A percentile compares a stretch with the other conserved stretches of the same genome.
Conservation (phyloP, 768 basidiomycete genomes). For the Lactarius akahatsu region DNA sequence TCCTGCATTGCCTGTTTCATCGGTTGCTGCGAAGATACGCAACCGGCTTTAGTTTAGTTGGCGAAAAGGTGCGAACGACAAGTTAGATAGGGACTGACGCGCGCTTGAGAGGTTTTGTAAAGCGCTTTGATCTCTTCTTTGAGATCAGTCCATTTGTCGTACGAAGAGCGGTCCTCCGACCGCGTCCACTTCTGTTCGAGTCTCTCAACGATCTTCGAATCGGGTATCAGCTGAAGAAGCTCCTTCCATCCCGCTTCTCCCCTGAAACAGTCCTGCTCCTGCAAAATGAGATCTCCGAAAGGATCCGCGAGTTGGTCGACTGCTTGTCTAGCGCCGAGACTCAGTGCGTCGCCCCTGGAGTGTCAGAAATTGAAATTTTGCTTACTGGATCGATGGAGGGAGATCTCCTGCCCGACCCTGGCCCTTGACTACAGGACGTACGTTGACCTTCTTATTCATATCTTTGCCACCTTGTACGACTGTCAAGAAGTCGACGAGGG, state of each 20-base stretch:
- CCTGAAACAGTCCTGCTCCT: constrained; percentile 83
- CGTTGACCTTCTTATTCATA: constrained; percentile 77
- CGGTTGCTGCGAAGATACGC: constrained; percentile 33
- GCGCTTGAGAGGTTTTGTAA: constrained; percentile 35
- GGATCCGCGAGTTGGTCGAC: constrained; percentile 48
- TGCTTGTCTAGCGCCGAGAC: constrained; percentile 32
- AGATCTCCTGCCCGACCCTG: constrained; percentile 40
- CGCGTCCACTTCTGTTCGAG: constrained; percentile 62
- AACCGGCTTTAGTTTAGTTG: not conserved
- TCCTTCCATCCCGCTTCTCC: constrained; percentile 68
- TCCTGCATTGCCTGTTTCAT: constrained; percentile 69
- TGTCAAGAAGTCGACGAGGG: constrained; percentile 84
- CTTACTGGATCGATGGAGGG: constrained; percentile 72
- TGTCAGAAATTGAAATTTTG: constrained; percentile 2
- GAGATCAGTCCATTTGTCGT: constrained; percentile 74
- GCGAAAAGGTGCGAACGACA: constrained; percentile 5
- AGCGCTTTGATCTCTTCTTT: constrained; percentile 39
- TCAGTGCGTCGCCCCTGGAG: constrained; percentile 11
- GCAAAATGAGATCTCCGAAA: constrained; percentile 69
- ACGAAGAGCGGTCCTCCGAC: constrained; percentile 53
- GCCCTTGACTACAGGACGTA: constrained; percentile 44
- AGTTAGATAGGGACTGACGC: constrained; percentile 36
- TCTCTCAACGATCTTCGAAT: constrained; percentile 46
- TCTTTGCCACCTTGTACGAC: constrained; percentile 81
- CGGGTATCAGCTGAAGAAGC: constrained; percentile 73